Conservation (phyloP, 2,329 filamentous ascomycete species). For the Alternaria sp. region DNA sequence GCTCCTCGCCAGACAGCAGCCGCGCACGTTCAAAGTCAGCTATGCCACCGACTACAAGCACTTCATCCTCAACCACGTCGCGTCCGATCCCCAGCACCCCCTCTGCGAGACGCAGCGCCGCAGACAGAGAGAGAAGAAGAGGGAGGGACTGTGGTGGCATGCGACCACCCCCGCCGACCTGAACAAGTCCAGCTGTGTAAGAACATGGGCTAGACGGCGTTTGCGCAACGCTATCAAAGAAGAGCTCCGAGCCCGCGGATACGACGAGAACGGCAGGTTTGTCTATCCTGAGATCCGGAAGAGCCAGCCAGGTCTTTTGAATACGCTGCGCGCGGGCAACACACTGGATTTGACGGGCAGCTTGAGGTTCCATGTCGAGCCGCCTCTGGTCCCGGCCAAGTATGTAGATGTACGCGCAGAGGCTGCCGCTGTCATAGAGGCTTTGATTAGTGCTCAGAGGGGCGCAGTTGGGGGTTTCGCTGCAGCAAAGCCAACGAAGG, state of each 20-base stretch:
- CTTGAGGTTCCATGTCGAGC: constrained; percentile 31
- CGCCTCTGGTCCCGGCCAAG: constrained; percentile 35
- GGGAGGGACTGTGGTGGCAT: constrained; percentile 44
- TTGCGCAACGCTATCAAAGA: constrained; percentile 40
- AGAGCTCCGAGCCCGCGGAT: constrained; percentile 35
- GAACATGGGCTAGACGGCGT: constrained; percentile 40
- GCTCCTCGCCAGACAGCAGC: constrained; percentile 20
- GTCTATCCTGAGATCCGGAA: constrained; percentile 10
- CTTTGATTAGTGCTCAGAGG: background rate
- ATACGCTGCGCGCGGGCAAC: constrained; percentile 5
- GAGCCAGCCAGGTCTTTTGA: background rate
- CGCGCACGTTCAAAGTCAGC: constrained; percentile 28
- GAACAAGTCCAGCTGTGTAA: constrained; percentile 41
- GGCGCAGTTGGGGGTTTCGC: background rate
- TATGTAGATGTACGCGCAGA: constrained; percentile 35
- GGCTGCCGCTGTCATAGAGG: constrained; percentile 25
- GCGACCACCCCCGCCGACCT: constrained; percentile 28
- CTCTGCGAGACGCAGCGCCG: constrained; percentile 30
- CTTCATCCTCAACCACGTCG: constrained; percentile 30
- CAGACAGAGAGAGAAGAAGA: constrained; percentile 20
- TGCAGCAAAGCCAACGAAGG: background rate
- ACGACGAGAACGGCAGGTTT: constrained; percentile 36
- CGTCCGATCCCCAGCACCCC: constrained; percentile 33
- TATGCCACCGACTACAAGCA: constrained; percentile 33
- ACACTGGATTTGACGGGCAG: constrained; percentile 30